Evolutionary conservation across 352 stramenopile genomes (phyloP).

Genomic region (Achlya hypogyna): DNA sequence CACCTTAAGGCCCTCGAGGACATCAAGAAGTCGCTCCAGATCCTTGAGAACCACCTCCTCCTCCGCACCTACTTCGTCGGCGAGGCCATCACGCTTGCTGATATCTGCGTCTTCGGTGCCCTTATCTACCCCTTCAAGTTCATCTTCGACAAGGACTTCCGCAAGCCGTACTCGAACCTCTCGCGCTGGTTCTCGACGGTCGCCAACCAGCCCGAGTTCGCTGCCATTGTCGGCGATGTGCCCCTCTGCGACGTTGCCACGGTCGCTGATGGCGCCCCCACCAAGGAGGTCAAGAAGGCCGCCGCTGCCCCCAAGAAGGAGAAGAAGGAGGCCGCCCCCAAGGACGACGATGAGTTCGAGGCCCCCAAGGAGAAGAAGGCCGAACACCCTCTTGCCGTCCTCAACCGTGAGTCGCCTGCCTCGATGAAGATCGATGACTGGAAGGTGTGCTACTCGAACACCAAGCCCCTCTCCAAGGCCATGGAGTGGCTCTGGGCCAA

Average conservation of each 20-base stretch:
- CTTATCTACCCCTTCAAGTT: conserved; percentile 94
- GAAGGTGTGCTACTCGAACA: conserved; percentile 92
- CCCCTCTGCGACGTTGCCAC: conserved; percentile 68
- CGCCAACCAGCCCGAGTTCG: conserved; percentile 92
- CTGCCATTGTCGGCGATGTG: conserved; percentile 86
- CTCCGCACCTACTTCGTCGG: conserved; percentile 88
- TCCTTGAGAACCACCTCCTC: conserved; percentile 84
- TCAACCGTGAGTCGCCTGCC: conserved; percentile 80
- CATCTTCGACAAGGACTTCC: conserved; percentile 82
- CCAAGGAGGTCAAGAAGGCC: conserved; percentile 33
- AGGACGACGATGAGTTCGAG: conserved; percentile 26
- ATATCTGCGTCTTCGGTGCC: conserved; percentile 83
- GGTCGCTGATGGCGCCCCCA: conserved; percentile 48
- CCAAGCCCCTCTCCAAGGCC: conserved; percentile 54
- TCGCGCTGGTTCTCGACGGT: conserved; percentile 89
- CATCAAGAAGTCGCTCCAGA: conserved; percentile 71
- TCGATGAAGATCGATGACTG: conserved; percentile 79
- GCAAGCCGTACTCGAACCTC: conserved; percentile 82
- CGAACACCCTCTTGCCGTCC: conserved; percentile 77
- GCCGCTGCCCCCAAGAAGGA: conserved; percentile 32
- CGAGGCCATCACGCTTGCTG: conserved; percentile 88
- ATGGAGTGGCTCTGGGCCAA: conserved; percentile 90
- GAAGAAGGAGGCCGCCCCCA: conserved; percentile 26
- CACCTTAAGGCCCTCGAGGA: conserved; percentile 84
- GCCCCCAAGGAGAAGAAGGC: conserved; percentile 61